Conservation (phyloP, 2,329 filamentous ascomycete species). For the Fusarium sp. region DNA sequence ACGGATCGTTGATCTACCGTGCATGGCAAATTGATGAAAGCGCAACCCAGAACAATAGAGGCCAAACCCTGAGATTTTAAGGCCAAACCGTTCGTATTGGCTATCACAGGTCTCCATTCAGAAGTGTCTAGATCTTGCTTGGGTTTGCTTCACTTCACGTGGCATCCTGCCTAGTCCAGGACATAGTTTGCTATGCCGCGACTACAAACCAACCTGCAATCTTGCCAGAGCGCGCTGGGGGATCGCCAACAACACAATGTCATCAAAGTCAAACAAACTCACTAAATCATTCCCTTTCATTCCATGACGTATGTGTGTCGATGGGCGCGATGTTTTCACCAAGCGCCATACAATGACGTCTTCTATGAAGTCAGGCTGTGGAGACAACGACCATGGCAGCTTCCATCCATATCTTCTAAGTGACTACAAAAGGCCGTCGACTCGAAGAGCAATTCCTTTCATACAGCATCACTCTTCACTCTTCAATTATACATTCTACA, state of each 20-base stretch:
- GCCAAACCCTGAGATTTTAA: not conserved
- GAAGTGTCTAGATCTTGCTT: not conserved
- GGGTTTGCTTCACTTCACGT: not conserved
- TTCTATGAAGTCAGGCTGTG: constrained; percentile 45
- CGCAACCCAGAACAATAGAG: not conserved
- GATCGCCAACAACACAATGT: constrained; percentile 17
- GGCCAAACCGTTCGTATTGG: not conserved
- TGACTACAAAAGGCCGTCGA: constrained; percentile 35
- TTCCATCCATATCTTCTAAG: constrained; percentile 17
- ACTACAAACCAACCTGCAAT: not conserved
- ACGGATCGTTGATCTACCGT: not conserved
- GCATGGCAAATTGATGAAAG: not conserved
- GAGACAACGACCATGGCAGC: constrained; percentile 33
- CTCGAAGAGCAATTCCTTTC: not conserved
- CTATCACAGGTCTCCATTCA: not conserved
- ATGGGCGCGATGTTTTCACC: constrained; percentile 16
- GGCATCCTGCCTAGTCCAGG: constrained; percentile 6
- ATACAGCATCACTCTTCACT: constrained; percentile 6
- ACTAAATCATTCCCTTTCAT: constrained; percentile 12
- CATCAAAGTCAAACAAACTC: constrained; percentile 13
- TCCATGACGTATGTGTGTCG: constrained; percentile 38
- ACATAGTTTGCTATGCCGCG: not conserved
- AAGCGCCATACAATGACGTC: constrained; percentile 44
- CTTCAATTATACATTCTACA: not conserved
- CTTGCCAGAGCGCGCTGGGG: not conserved